Percentiles rank a stretch among this genome's conserved stretches.
phyloP scores from a whole-genome alignment of 2,329 filamentous ascomycete species.

The Onygenales sp. region DNA sequence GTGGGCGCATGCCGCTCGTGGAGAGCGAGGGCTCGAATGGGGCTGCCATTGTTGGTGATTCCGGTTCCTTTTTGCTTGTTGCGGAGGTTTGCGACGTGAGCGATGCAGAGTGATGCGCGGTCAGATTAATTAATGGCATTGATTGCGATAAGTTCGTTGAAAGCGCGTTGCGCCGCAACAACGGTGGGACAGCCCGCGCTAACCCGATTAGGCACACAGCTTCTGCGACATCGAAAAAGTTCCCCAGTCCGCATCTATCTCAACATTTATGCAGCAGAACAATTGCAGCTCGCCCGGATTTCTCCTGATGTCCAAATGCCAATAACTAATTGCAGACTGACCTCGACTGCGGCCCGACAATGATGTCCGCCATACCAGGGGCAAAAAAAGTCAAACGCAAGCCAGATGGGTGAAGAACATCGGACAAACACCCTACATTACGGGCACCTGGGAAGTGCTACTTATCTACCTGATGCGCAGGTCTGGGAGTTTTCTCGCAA shows the following conservation, averaged over 20 bases:
- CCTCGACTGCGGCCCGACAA: constrained; percentile 14
- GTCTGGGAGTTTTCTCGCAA: constrained; percentile 41
- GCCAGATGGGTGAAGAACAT: constrained; percentile 51
- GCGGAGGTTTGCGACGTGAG: too few relatives aligned
- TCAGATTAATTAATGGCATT: too few relatives aligned
- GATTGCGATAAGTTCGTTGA: too few relatives aligned
- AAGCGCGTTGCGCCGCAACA: too few relatives aligned
- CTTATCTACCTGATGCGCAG: constrained; percentile 39
- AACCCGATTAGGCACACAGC: too few relatives aligned
- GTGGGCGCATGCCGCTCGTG: constrained; percentile 43
- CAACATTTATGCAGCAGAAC: too few relatives aligned
- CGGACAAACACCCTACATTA: constrained; percentile 43
- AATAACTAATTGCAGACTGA: not conserved
- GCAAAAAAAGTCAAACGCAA: constrained; percentile 25
- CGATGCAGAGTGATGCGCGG: too few relatives aligned
- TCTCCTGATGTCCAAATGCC: not conserved
- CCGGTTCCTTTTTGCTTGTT: too few relatives aligned
- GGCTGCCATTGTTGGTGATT: not conserved
- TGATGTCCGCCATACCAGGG: constrained; percentile 19
- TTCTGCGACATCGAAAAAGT: too few relatives aligned
- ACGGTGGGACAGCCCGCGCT: too few relatives aligned
- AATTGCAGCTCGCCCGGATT: not conserved
- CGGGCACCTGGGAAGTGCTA: constrained; percentile 45
- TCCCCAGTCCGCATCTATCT: too few relatives aligned
- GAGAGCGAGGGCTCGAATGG: constrained; percentile 50